A percentile compares a stretch with the other conserved stretches of the same genome.
phyloP scores from a whole-genome alignment of 805 yeast species.

The Metschnikowia lochheadii region DNA sequence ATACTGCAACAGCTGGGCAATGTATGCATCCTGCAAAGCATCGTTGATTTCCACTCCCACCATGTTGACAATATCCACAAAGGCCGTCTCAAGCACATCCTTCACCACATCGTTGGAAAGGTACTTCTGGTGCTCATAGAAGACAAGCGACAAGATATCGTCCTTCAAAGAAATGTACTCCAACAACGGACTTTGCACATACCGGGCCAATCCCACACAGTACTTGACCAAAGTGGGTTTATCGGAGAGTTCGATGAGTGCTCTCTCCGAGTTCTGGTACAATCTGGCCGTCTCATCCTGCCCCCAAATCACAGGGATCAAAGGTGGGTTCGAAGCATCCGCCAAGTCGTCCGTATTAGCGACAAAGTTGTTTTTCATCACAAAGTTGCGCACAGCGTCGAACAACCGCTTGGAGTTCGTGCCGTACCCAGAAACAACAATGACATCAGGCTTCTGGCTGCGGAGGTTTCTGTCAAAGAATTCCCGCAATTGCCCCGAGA shows the following conservation, averaged over 20 bases:
- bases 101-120: constrained; percentile 59
- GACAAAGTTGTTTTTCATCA: constrained; percentile 51
- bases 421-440: constrained; percentile 85
- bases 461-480: constrained; percentile 60
- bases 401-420: constrained; percentile 63
- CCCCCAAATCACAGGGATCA: constrained; percentile 71
- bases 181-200: constrained; percentile 85
- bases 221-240: constrained; percentile 77
- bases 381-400: constrained; percentile 51
- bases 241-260: constrained; percentile 75
- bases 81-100: constrained; percentile 70
- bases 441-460: constrained; percentile 67
- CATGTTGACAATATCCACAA: constrained; percentile 85
- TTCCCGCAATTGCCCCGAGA: constrained; percentile 62
- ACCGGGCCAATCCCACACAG: constrained; percentile 86
- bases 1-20: constrained; percentile 68
- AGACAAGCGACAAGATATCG: constrained; percentile 63
- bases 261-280: constrained; percentile 75
- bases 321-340: constrained; percentile 44
- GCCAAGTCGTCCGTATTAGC: constrained; percentile 47
- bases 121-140: constrained; percentile 71
- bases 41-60: constrained; percentile 93
- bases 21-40: constrained; percentile 72
- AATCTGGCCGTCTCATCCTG: constrained; percentile 91
- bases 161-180: constrained; percentile 81